phyloP scores from a whole-genome alignment of 768 basidiomycete genomes.

The Mrakia blollopis region DNA sequence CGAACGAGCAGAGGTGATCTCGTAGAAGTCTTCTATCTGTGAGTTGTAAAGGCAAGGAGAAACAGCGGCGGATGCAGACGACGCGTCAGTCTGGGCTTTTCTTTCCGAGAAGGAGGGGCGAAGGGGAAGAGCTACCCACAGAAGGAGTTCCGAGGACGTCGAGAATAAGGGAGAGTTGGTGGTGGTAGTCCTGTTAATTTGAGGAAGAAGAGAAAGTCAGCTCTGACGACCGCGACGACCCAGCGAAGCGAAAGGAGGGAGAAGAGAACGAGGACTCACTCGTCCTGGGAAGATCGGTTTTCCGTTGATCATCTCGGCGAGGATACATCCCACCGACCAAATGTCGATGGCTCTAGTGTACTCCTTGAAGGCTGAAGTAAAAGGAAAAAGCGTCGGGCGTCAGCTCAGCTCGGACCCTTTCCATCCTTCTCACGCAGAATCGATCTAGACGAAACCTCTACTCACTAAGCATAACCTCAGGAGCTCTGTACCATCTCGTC shows the following conservation, averaged over 20 bases:
- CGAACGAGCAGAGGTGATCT: slow-evolving; percentile 84
- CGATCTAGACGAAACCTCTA: not conserved
- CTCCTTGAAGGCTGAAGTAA: slow-evolving; percentile 56
- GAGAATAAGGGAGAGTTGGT: slow-evolving; percentile 90
- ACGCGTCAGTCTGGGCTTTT: not conserved
- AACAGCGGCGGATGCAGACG: too few species aligned
- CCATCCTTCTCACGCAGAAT: not conserved
- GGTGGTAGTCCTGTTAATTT: slow-evolving; percentile 63
- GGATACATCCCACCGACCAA: slow-evolving; percentile 49
- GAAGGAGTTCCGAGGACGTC: slow-evolving; percentile 96
- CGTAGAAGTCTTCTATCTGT: slow-evolving; percentile 87
- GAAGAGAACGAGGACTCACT: not conserved
- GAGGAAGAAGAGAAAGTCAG: not conserved
- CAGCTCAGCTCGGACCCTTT: not conserved
- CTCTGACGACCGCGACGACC: not conserved
- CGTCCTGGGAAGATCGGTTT: slow-evolving; percentile 95
- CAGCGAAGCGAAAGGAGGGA: not conserved
- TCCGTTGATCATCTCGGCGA: slow-evolving; percentile 93
- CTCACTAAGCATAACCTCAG: slow-evolving; percentile 92
- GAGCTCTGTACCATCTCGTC: slow-evolving; percentile 97
- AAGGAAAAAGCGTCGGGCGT: slow-evolving; percentile 48
- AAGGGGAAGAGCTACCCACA: not conserved
- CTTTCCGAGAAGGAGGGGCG: not conserved
- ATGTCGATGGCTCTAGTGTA: slow-evolving; percentile 69
- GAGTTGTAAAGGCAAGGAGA: not conserved